Conservation (phyloP, 2,329 filamentous ascomycete species). For the Pseudocercospora crystallina region DNA sequence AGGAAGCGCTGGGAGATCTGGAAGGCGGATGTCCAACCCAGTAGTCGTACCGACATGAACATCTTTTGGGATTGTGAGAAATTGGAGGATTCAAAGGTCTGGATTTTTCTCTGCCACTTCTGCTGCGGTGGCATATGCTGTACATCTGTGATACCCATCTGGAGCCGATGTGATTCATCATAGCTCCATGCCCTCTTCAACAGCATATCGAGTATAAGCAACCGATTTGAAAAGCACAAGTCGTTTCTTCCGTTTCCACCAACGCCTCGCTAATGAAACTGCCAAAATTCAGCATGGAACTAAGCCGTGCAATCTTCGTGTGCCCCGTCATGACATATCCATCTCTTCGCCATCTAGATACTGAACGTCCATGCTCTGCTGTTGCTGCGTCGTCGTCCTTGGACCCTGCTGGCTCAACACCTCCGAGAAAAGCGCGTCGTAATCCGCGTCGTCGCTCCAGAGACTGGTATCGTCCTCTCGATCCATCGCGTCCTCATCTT, state of each 20-base stretch:
- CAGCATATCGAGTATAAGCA: too few relatives aligned
- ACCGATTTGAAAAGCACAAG: background rate
- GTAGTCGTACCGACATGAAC: constrained; percentile 35
- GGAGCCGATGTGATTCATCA: background rate
- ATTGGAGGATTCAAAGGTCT: background rate
- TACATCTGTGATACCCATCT: constrained; percentile 31
- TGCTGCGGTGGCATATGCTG: constrained; percentile 9
- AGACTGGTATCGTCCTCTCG: constrained; percentile 35
- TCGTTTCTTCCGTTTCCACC: constrained; percentile 2
- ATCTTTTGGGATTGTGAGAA: background rate
- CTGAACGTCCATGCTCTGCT: background rate
- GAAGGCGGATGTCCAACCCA: constrained; percentile 64
- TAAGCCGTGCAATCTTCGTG: background rate
- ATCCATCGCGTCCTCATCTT: constrained; percentile 12
- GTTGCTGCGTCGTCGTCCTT: constrained; percentile 29
- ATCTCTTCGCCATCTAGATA: constrained; percentile 37
- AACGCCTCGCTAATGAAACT: constrained; percentile 32
- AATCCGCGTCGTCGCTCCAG: constrained; percentile 61
- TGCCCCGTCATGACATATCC: constrained; percentile 26
- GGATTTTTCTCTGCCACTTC: background rate
- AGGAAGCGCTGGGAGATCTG: constrained; percentile 61
- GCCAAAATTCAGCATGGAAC: background rate
- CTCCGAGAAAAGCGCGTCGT: constrained; percentile 65
- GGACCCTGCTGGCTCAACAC: constrained; percentile 53
- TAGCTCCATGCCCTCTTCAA: too few relatives aligned